A percentile compares a stretch with the other conserved stretches of the same genome.
phyloP scores from a whole-genome alignment of 495 filamentous ascomycete genomes.

The Xylaria intraflava region DNA sequence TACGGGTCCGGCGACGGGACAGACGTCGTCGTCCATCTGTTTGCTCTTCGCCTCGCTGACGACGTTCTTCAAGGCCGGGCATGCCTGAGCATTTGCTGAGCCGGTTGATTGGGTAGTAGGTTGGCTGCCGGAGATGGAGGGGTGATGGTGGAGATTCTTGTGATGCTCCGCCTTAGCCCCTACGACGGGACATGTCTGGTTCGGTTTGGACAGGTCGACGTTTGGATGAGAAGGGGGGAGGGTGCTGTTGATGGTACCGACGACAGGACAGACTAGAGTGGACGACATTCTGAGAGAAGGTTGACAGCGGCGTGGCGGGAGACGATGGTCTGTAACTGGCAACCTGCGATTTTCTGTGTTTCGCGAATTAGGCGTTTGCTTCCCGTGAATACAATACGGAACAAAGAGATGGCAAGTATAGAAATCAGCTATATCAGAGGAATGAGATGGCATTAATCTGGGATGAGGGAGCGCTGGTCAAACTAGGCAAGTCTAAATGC shows the following conservation, averaged over 20 bases:
- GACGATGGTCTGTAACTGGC: no score
- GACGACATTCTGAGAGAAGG: no score
- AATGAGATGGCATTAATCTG: no score
- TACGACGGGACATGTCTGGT: slow-evolving; percentile 38
- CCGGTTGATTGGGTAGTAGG: slow-evolving; percentile 21
- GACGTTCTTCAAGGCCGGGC: slow-evolving; percentile 32
- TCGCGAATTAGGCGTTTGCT: no score
- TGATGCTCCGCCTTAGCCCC: slow-evolving; percentile 43
- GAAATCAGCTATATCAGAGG: no score
- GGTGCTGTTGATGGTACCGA: slow-evolving; percentile 40
- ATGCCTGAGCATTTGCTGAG: slow-evolving; percentile 37
- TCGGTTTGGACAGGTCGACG: slow-evolving; percentile 38
- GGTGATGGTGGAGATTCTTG: slow-evolving; percentile 38
- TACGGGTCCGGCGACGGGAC: slow-evolving; percentile 41
- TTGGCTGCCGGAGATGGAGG: slow-evolving; percentile 25
- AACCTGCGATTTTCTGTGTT: no score
- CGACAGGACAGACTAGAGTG: slow-evolving; percentile 33
- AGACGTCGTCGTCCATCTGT: slow-evolving; percentile 42
- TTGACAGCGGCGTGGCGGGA: no score
- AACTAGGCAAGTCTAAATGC: no score
- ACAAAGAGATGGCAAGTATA: no score
- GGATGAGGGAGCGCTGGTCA: no score
- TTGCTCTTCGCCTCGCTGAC: slow-evolving; percentile 38
- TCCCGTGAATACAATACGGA: no score
- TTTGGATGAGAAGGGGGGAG: slow-evolving; percentile 37